Conservation (phyloP, 2,329 filamentous ascomycete species). For the Gaeumannomyces tritici region DNA sequence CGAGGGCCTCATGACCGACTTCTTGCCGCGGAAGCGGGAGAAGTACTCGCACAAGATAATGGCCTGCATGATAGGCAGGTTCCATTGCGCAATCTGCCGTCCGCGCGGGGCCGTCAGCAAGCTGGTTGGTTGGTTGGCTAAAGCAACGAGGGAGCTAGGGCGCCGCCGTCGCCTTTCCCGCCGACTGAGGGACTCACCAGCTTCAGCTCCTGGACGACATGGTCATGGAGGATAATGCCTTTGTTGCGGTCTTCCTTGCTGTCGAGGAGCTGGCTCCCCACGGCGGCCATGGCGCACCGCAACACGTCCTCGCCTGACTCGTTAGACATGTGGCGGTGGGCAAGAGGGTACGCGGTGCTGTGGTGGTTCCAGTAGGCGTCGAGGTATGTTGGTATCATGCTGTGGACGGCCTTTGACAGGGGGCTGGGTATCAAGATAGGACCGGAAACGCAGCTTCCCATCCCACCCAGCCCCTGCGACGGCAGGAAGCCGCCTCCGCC, state of each 20-base stretch:
- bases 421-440: constrained; percentile 18
- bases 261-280: constrained; percentile 41
- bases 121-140: constrained; percentile 3
- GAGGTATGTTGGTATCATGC: constrained; percentile 38
- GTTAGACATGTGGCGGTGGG: constrained; percentile 37
- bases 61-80: constrained; percentile 40
- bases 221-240: constrained; percentile 40
- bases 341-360: constrained; percentile 36
- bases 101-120: background rate
- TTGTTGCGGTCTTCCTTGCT: constrained; percentile 38
- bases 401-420: constrained; percentile 25
- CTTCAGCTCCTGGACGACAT: constrained; percentile 38
- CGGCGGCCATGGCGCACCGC: constrained; percentile 46
- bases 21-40: constrained; percentile 42
- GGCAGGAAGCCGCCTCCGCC: constrained; percentile 19
- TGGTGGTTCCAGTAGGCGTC: constrained; percentile 44
- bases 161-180: background rate
- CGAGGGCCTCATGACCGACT: constrained; percentile 36
- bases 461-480: constrained; percentile 21
- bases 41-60: constrained; percentile 47
- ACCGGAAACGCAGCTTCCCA: constrained; percentile 9
- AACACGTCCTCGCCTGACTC: constrained; percentile 32
- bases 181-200: constrained; percentile 29
- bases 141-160: background rate
- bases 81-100: constrained; percentile 35